These are phyloP conservation scores for Tuber umbilicatum DNA, from an alignment of 495 filamentous ascomycete species.

Conservation along the genomic window DNA sequence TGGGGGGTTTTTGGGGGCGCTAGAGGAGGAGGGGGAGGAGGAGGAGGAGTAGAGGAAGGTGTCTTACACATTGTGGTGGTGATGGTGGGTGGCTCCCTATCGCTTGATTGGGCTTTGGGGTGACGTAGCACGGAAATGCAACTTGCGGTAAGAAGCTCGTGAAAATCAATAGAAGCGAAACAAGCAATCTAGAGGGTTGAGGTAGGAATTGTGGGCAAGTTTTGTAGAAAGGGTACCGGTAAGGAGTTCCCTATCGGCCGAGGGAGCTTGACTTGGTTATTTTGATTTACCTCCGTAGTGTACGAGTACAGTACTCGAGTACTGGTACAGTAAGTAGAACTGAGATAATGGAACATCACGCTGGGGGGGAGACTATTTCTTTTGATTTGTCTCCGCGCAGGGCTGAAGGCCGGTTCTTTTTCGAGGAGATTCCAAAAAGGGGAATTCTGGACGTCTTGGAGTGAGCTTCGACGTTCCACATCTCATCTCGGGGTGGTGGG, in stretches of 20 bases:
- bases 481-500: neutral
- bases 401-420: neutral
- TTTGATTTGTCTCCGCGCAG: neutral
- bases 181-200: neutral
- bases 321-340: too few relatives aligned
- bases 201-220: neutral
- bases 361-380: too few relatives aligned
- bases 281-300: too few relatives aligned
- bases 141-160: neutral
- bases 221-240: neutral
- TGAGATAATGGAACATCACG: too few relatives aligned
- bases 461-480: neutral
- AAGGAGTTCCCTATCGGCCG: too few relatives aligned
- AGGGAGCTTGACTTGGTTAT: too few relatives aligned
- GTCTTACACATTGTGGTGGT: neutral
- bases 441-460: neutral
- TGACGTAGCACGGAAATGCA: neutral
- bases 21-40: neutral
- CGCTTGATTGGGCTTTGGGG: neutral
- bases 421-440: neutral
- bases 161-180: too few relatives aligned
- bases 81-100: neutral
- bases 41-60: neutral
- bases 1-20: neutral
- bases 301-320: too few relatives aligned